Percentiles rank a stretch among this genome's conserved stretches.
Evolutionary conservation across 148 eudicot genomes (phyloP).

Genomic region (Cornus controversa): DNA sequence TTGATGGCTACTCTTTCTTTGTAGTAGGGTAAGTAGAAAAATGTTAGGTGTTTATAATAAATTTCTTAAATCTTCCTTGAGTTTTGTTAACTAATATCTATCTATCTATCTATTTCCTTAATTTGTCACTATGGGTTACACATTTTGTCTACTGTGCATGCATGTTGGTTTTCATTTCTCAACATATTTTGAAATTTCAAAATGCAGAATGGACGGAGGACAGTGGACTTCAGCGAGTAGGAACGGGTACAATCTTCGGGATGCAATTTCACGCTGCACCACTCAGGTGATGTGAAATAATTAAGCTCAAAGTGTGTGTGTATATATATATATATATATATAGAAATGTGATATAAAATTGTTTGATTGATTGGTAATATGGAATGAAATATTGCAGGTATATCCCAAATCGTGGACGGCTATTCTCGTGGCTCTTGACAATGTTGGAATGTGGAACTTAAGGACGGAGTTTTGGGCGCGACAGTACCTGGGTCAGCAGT

Average conservation of each 20-base stretch:
- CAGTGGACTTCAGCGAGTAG: constrained; percentile 72
- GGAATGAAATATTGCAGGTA: constrained; percentile 42
- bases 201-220: constrained; percentile 94
- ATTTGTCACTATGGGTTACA: too few species aligned
- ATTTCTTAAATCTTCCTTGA: too few species aligned
- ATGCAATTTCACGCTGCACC: constrained; percentile 76
- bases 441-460: constrained; percentile 97
- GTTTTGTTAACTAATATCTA: too few species aligned
- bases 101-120: too few species aligned
- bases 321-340: neutral
- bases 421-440: constrained; percentile 75
- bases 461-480: constrained; percentile 93
- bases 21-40: constrained; percentile 99
- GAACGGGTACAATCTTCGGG: constrained; percentile 78
- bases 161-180: too few species aligned
- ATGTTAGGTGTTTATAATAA: too few species aligned
- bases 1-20: constrained; percentile 81
- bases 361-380: neutral
- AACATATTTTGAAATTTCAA: too few species aligned
- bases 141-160: too few species aligned
- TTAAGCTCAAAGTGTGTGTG: too few species aligned
- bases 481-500: constrained; percentile 88
- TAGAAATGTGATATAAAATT: too few species aligned
- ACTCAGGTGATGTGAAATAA: constrained; percentile 55
- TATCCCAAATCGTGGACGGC: constrained; percentile 95